phyloP scores from a whole-genome alignment of 2,329 filamentous ascomycete genomes.

The Tolypocladium sp. region DNA sequence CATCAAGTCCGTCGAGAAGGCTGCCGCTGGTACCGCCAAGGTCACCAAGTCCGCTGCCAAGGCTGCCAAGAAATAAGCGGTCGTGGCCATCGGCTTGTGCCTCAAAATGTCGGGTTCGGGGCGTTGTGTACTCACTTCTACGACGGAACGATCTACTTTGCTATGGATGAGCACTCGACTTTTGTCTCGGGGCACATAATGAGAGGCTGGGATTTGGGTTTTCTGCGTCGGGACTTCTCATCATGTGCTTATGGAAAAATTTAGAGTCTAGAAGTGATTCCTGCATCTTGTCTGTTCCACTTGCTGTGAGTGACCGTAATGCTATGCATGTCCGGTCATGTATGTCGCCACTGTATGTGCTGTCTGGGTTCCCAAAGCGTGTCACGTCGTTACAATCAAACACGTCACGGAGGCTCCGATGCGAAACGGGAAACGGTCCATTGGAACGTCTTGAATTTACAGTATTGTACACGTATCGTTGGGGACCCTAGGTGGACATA shows the following conservation, averaged over 20 bases:
- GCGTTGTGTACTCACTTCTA: conserved; percentile 32
- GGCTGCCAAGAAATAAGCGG: conserved; percentile 63
- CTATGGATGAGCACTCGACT: conserved; percentile 34
- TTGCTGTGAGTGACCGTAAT: neutral
- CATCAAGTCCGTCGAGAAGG: conserved; percentile 80
- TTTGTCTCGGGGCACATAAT: conserved; percentile 31
- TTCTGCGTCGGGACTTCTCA: conserved; percentile 30
- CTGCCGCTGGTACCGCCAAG: conserved; percentile 48
- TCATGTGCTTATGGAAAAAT: conserved; percentile 36
- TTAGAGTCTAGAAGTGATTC: conserved; percentile 39
- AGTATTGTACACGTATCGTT: neutral
- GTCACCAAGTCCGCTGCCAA: conserved; percentile 65
- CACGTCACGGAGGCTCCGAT: no score
- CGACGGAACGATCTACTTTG: conserved; percentile 34
- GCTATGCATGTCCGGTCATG: neutral
- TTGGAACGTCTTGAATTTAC: neutral
- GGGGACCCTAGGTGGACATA: no score
- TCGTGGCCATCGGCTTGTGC: conserved; percentile 11
- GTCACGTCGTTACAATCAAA: neutral
- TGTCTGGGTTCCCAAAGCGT: no score
- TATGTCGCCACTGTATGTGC: neutral
- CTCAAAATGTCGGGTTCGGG: conserved; percentile 14
- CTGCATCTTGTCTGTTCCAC: conserved; percentile 8
- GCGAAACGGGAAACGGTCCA: neutral
- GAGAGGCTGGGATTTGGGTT: conserved; percentile 29